phyloP scores from a whole-genome alignment of 176 grass and related monocot genomes.

The Thinopyrum elongatum region DNA sequence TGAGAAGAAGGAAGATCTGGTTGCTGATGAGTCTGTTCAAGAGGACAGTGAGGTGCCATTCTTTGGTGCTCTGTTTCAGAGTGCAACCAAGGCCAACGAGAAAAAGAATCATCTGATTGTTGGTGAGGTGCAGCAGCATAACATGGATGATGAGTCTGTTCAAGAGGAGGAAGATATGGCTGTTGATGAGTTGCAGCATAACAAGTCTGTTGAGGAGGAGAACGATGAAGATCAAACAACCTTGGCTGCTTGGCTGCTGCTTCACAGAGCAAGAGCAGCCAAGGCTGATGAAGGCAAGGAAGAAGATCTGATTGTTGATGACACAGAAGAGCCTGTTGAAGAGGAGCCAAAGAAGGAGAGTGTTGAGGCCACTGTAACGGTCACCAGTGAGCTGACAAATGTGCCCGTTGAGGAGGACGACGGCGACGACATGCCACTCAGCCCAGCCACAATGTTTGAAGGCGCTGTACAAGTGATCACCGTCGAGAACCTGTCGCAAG shows the following conservation, averaged over 20 bases:
- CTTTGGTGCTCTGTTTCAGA: neutral
- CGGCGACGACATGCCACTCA: neutral
- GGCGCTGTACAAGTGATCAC: too few species aligned
- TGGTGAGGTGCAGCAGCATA: neutral
- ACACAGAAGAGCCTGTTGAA: neutral
- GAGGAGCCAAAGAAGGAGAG: neutral
- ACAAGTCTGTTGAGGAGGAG: neutral
- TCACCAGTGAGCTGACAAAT: neutral
- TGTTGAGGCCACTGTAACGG: neutral
- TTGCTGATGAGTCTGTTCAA: neutral
- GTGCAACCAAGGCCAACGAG: neutral
- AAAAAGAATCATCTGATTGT: neutral
- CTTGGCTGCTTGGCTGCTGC: too few species aligned
- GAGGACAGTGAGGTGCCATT: too few species aligned
- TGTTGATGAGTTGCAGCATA: neutral
- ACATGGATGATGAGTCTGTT: neutral
- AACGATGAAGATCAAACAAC: too few species aligned
- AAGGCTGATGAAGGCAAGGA: too few species aligned
- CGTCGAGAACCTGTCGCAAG: neutral
- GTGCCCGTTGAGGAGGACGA: neutral
- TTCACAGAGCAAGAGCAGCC: too few species aligned
- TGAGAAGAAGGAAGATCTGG: neutral
- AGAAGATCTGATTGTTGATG: neutral
- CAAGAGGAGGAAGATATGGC: neutral
- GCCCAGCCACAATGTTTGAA: neutral